phyloP scores from a whole-genome alignment of 2,329 filamentous ascomycete species.

The Cladosporium phlei region DNA sequence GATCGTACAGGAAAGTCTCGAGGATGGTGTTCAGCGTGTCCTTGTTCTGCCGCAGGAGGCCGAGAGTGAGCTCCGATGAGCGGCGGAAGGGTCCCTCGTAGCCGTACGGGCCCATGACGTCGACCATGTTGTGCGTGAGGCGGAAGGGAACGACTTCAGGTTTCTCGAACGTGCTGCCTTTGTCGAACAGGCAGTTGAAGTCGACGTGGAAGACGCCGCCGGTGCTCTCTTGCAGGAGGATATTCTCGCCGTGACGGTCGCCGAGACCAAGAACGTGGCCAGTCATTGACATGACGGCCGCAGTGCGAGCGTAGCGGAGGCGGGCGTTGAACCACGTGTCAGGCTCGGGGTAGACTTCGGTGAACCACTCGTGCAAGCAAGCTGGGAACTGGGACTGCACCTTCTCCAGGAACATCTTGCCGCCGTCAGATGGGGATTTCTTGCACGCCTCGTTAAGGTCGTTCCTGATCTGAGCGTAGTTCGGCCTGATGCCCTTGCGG shows the following conservation, averaged over 20 bases:
- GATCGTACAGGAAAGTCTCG: slow-evolving; percentile 95
- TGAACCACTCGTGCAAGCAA: slow-evolving; percentile 89
- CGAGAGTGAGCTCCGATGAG: slow-evolving; percentile 82
- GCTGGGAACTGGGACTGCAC: slow-evolving; percentile 67
- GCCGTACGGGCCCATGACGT: slow-evolving; percentile 92
- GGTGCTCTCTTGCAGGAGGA: slow-evolving; percentile 87
- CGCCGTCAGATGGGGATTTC: slow-evolving; percentile 50
- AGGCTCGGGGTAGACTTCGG: slow-evolving; percentile 89
- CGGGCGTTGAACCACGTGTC: slow-evolving; percentile 87
- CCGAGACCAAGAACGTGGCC: slow-evolving; percentile 89
- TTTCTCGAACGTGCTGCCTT: slow-evolving; percentile 89
- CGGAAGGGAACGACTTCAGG: slow-evolving; percentile 94
- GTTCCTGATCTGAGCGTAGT: slow-evolving; percentile 63
- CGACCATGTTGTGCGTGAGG: slow-evolving; percentile 96
- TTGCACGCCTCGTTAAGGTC: slow-evolving; percentile 62
- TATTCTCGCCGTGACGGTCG: slow-evolving; percentile 95
- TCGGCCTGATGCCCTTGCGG: slow-evolving; percentile 61
- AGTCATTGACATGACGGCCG: slow-evolving; percentile 99
- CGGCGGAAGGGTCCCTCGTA: slow-evolving; percentile 88
- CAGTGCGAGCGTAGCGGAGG: slow-evolving; percentile 84
- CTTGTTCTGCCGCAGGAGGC: slow-evolving; percentile 80
- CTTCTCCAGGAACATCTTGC: slow-evolving; percentile 65
- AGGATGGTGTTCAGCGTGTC: slow-evolving; percentile 97
- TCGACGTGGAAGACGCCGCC: slow-evolving; percentile 96
- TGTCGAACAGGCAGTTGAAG: slow-evolving; percentile 99